Conservation (phyloP, 805 yeast species). For the Zygoascus flipseniorum region DNA sequence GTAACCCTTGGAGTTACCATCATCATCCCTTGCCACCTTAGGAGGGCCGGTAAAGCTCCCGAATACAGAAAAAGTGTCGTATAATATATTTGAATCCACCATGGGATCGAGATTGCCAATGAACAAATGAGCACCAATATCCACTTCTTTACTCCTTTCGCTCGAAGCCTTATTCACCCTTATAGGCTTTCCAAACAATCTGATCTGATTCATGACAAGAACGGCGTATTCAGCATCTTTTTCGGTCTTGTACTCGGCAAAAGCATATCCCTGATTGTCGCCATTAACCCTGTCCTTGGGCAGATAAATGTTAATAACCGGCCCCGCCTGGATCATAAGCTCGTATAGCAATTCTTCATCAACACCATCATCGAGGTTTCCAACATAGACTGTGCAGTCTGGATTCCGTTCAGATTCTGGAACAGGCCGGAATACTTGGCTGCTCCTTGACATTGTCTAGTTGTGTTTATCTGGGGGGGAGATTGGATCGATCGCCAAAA, state of each 20-base stretch:
- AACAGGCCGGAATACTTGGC: background rate
- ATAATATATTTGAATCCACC: conserved; percentile 51
- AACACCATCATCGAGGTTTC: conserved; percentile 71
- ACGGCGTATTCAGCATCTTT: conserved; percentile 66
- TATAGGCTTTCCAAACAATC: conserved; percentile 52
- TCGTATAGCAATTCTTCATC: conserved; percentile 70
- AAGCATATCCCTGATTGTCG: conserved; percentile 80
- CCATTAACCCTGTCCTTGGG: conserved; percentile 71
- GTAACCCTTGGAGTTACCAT: conserved; percentile 47
- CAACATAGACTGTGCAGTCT: conserved; percentile 65
- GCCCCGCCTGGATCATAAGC: conserved; percentile 77
- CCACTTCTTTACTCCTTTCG: conserved; percentile 20
- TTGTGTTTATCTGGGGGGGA: background rate
- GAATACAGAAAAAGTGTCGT: conserved; percentile 55
- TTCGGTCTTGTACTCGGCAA: conserved; percentile 56
- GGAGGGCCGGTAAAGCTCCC: conserved; percentile 53
- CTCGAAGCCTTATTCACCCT: conserved; percentile 47
- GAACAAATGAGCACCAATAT: conserved; percentile 61
- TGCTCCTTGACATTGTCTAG: background rate
- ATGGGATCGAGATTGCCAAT: conserved; percentile 60
- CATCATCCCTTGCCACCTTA: conserved; percentile 40
- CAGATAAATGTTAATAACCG: conserved; percentile 57
- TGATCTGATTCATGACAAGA: conserved; percentile 49
- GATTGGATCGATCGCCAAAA: background rate
- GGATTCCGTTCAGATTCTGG: conserved; percentile 45